phyloP scores from a whole-genome alignment of 345 rosid genomes.

The Balakata baccata region DNA sequence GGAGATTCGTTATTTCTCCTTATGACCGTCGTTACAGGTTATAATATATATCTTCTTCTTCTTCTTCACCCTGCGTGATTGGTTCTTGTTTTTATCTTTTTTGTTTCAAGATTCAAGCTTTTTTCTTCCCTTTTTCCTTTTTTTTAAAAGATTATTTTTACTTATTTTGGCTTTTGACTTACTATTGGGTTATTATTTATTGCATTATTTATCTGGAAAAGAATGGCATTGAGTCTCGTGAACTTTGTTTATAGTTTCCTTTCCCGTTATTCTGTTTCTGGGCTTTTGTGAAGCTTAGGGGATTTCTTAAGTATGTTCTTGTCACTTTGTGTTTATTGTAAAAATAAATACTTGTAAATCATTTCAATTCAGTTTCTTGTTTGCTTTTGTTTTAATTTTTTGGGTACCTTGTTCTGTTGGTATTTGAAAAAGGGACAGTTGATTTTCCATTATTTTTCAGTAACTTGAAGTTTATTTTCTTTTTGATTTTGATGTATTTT shows the following conservation, averaged over 20 bases:
- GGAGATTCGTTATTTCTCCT: conserved; percentile 60
- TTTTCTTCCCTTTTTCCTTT: not conserved
- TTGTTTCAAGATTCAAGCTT: not conserved
- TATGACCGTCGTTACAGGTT: conserved; percentile 84
- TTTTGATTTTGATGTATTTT: not conserved
- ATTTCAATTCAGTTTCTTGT: not conserved
- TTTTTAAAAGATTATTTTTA: not conserved
- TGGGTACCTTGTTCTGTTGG: not conserved
- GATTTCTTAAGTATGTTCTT: conserved; percentile 16
- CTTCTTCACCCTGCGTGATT: not conserved
- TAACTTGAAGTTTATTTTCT: not conserved
- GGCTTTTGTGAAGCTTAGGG: not conserved
- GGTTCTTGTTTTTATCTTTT: not conserved
- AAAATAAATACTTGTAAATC: not conserved
- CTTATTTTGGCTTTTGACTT: conserved; percentile 5
- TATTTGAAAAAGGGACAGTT: not conserved
- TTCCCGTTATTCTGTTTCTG: not conserved
- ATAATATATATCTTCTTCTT: not conserved
- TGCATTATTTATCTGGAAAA: not conserved
- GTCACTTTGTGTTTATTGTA: conserved; percentile 1
- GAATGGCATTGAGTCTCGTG: conserved; percentile 28
- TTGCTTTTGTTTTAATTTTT: not conserved
- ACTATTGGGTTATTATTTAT: not conserved
- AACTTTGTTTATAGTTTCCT: conserved; percentile 1
- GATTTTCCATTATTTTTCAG: not conserved